Evolutionary conservation across 1,284 basidiomycete genomes (phyloP).

Genomic region (Fomitopsis schrenkii): DNA sequence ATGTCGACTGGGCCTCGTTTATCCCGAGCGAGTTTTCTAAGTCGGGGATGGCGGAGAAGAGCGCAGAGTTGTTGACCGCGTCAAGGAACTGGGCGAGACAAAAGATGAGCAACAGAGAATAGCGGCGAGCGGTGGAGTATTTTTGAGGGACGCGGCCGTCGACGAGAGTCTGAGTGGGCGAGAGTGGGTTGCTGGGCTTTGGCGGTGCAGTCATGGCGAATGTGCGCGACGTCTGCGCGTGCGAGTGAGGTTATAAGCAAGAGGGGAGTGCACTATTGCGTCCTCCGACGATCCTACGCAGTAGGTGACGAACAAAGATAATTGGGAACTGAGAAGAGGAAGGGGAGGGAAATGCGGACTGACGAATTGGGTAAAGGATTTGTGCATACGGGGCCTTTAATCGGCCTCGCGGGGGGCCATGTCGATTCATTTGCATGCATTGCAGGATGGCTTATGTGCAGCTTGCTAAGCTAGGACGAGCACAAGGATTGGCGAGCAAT

Average conservation of each 20-base stretch:
- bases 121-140: slow-evolving; percentile 25
- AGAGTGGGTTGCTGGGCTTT: slow-evolving; percentile 13
- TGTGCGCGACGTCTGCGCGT: not conserved
- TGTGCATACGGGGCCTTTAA: not conserved
- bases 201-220: slow-evolving; percentile 16
- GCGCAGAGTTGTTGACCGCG: slow-evolving; percentile 43
- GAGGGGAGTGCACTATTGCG: not conserved
- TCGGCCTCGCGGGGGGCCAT: not conserved
- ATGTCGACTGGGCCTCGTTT: slow-evolving; percentile 26
- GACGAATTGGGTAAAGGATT: not conserved
- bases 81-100: slow-evolving; percentile 45
- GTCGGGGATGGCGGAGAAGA: slow-evolving; percentile 41
- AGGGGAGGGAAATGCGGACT: not conserved
- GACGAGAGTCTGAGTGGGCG: slow-evolving; percentile 22
- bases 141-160: slow-evolving; percentile 23
- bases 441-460: not conserved
- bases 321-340: not conserved
- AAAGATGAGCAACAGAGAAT: slow-evolving; percentile 36
- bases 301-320: not conserved
- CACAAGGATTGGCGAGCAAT: no score
- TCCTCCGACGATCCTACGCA: not conserved
- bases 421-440: no score
- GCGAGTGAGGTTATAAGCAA: not conserved
- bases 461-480: not conserved
- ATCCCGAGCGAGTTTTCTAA: slow-evolving; percentile 24